Evolutionary conservation across 805 yeast species (phyloP).

Genomic region (Cephaloascus fragrans): DNA sequence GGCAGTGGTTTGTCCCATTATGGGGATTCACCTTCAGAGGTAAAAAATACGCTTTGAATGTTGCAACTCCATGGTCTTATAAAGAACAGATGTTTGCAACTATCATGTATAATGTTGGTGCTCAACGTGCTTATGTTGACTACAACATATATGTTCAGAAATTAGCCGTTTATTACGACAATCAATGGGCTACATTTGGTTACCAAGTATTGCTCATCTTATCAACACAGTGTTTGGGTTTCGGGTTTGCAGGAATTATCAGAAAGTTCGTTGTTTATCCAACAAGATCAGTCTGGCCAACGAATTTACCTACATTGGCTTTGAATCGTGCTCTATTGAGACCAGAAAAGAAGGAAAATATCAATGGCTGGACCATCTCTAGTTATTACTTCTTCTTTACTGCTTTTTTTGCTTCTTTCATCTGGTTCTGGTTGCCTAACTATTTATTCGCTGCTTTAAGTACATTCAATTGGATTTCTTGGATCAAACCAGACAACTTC

Average conservation of each 20-base stretch:
- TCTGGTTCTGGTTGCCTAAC: constrained; percentile 36
- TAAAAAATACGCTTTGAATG: constrained; percentile 20
- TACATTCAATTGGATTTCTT: constrained; percentile 44
- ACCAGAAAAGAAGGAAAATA: constrained; percentile 19
- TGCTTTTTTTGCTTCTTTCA: constrained; percentile 17
- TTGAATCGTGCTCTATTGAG: constrained; percentile 36
- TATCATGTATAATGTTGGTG: constrained; percentile 18
- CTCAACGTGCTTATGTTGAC: constrained; percentile 19
- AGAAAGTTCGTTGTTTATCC: constrained; percentile 49
- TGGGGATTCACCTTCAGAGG: constrained; percentile 22
- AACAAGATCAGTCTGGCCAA: constrained; percentile 44
- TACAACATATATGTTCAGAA: constrained; percentile 18
- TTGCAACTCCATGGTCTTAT: constrained; percentile 23
- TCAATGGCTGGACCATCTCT: constrained; percentile 21
- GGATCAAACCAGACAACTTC: constrained; percentile 44
- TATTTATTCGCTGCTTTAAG: constrained; percentile 31
- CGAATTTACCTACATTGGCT: constrained; percentile 35
- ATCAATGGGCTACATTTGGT: constrained; percentile 27
- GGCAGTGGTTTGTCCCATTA: constrained; percentile 24
- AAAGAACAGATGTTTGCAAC: constrained; percentile 28
- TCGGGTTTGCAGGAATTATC: constrained; percentile 58
- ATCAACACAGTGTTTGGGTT: constrained; percentile 54
- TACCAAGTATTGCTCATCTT: constrained; percentile 44
- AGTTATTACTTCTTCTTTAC: constrained; percentile 23
- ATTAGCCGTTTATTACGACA: constrained; percentile 16